Evolutionary conservation across 2,329 filamentous ascomycete genomes (phyloP).

Genomic region (Mycogone perniciosa): DNA sequence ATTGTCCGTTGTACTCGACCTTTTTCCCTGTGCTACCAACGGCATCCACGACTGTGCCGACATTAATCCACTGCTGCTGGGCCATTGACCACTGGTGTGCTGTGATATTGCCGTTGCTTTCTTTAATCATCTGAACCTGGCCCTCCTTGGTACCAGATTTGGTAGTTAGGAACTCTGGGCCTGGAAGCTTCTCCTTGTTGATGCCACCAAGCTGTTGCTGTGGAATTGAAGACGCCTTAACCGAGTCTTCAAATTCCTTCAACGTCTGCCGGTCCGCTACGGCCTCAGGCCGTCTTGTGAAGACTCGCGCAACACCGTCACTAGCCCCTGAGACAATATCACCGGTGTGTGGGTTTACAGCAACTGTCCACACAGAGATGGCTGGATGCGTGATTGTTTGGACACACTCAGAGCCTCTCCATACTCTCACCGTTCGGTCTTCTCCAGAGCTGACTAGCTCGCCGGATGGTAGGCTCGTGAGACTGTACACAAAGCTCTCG

Average conservation of each 20-base stretch:
- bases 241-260: constrained; percentile 71
- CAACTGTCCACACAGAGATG: constrained; percentile 91
- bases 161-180: constrained; percentile 74
- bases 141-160: constrained; percentile 93
- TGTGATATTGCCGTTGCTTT: constrained; percentile 72
- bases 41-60: constrained; percentile 91
- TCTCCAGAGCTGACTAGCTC: constrained; percentile 89
- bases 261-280: constrained; percentile 63
- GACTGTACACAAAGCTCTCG: constrained; percentile 88
- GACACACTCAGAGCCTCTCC: constrained; percentile 74
- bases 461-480: constrained; percentile 70
- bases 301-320: constrained; percentile 78
- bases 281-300: constrained; percentile 65
- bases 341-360: constrained; percentile 72
- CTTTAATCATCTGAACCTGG: constrained; percentile 85
- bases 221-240: constrained; percentile 79
- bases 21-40: constrained; percentile 77
- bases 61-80: constrained; percentile 71
- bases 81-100: constrained; percentile 80
- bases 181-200: constrained; percentile 87
- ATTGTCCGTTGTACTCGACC: constrained; percentile 70
- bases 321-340: constrained; percentile 94
- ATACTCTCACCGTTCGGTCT: constrained; percentile 87
- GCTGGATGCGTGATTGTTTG: constrained; percentile 97
- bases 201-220: constrained; percentile 76